Percentiles rank a stretch among this genome's conserved stretches.
These are phyloP conservation scores for Priceomyces medius DNA, from an alignment of 805 yeast genomes.

Conservation along the genomic window DNA sequence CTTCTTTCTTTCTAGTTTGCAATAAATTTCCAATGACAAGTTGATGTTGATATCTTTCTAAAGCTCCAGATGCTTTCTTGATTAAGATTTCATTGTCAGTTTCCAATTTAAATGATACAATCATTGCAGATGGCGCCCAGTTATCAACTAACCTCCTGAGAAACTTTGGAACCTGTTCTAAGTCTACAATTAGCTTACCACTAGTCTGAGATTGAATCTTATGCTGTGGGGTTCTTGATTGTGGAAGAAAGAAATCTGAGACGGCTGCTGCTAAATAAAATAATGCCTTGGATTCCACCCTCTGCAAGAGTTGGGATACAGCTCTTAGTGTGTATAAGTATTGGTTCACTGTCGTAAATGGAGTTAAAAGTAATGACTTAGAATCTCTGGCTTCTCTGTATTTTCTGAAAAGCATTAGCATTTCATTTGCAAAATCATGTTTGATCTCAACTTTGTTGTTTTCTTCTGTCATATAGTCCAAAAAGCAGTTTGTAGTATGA, in stretches of 20 bases:
- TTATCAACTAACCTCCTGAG: slow-evolving; percentile 80
- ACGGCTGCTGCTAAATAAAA: slow-evolving; percentile 97
- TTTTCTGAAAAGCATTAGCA: slow-evolving; percentile 60
- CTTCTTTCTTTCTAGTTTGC: slow-evolving; percentile 85
- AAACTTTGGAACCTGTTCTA: slow-evolving; percentile 96
- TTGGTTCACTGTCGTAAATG: slow-evolving; percentile 94
- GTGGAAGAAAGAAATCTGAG: slow-evolving; percentile 91
- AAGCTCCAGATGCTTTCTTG: slow-evolving; percentile 73
- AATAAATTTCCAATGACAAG: slow-evolving; percentile 90
- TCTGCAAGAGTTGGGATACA: slow-evolving; percentile 59
- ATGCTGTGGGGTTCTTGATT: slow-evolving; percentile 83
- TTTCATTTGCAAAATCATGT: slow-evolving; percentile 55
- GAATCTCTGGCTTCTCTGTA: slow-evolving; percentile 50
- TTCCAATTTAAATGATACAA: slow-evolving; percentile 89
- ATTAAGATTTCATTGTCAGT: slow-evolving; percentile 75
- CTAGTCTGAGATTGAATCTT: slow-evolving; percentile 84
- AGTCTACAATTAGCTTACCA: slow-evolving; percentile 76
- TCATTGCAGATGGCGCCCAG: slow-evolving; percentile 96
- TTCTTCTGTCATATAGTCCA: slow-evolving; percentile 72
- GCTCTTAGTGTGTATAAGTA: slow-evolving; percentile 80
- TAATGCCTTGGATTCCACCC: slow-evolving; percentile 56
- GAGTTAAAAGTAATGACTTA: slow-evolving; percentile 62
- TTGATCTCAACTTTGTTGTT: slow-evolving; percentile 61
- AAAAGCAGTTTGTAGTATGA: slow-evolving; percentile 78
- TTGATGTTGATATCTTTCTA: slow-evolving; percentile 86